Percentiles rank a stretch among this genome's conserved stretches.
Evolutionary conservation across 108 stramenopile genomes (phyloP).

Genomic region (Nannochloropsis salina): DNA sequence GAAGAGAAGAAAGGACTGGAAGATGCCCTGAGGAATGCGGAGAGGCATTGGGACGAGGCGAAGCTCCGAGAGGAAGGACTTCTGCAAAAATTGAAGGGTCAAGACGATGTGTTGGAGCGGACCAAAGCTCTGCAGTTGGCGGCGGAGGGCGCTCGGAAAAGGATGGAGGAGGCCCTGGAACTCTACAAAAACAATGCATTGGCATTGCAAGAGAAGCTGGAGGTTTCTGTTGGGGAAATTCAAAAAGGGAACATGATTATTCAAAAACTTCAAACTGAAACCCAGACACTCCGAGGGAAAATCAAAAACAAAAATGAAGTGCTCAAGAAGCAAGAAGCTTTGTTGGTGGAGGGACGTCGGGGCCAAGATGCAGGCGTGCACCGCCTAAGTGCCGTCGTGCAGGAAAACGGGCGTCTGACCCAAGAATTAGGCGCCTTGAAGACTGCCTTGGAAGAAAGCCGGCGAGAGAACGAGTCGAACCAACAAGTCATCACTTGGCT

Average conservation of each 20-base stretch:
- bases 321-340: slow-evolving; percentile 53
- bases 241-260: slow-evolving; percentile 55
- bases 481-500: slow-evolving; percentile 58
- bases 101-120: slow-evolving; percentile 27
- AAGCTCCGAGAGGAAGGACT: neutral
- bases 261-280: slow-evolving; percentile 45
- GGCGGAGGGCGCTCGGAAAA: slow-evolving; percentile 34
- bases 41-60: neutral
- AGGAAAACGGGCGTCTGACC: slow-evolving; percentile 21
- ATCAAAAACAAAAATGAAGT: slow-evolving; percentile 52
- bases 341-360: neutral
- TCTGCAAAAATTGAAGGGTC: slow-evolving; percentile 2
- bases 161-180: slow-evolving; percentile 42
- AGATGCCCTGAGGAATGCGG: slow-evolving; percentile 35
- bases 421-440: slow-evolving; percentile 41
- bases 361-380: slow-evolving; percentile 9
- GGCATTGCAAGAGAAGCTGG: slow-evolving; percentile 56
- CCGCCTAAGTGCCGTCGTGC: neutral
- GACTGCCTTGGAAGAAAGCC: slow-evolving; percentile 43
- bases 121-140: slow-evolving; percentile 41
- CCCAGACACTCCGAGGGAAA: slow-evolving; percentile 29
- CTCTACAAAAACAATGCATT: slow-evolving; percentile 45
- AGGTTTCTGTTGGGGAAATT: slow-evolving; percentile 48
- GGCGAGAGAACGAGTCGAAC: slow-evolving; percentile 52
- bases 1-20: slow-evolving; percentile 44